These are phyloP conservation scores for Botrytis galanthina DNA, from an alignment of 2,329 filamentous ascomycete genomes.

Conservation along the genomic window DNA sequence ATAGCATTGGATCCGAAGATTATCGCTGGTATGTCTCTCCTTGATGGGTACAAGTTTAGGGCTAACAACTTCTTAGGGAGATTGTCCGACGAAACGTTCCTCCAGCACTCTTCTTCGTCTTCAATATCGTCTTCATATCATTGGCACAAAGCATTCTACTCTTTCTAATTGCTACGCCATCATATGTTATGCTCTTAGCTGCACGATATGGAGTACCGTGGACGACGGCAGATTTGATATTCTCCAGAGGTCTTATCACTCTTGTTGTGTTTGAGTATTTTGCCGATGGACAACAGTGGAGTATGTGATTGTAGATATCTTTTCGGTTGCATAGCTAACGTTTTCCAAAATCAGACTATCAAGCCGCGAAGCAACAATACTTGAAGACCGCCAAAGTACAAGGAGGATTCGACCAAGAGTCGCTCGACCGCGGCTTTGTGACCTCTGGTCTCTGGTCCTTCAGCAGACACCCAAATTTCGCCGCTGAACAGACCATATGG, in stretches of 20 bases:
- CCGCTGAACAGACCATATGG: constrained; percentile 90
- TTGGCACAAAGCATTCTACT: constrained; percentile 80
- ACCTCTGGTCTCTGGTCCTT: constrained; percentile 82
- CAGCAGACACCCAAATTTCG: constrained; percentile 92
- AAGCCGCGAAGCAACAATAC: constrained; percentile 77
- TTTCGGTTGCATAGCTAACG: constrained; percentile 5
- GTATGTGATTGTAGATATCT: constrained; percentile 44
- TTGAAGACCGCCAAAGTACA: constrained; percentile 70
- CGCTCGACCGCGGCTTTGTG: constrained; percentile 87
- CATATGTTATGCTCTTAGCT: constrained; percentile 77
- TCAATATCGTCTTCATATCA: constrained; percentile 90
- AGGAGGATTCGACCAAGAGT: constrained; percentile 60
- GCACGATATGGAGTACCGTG: constrained; percentile 59
- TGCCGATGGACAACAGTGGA: constrained; percentile 92
- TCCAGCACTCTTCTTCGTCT: constrained; percentile 66
- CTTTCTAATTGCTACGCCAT: constrained; percentile 73
- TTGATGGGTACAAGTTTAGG: background rate
- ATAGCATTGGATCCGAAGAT: constrained; percentile 84
- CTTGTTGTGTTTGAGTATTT: constrained; percentile 69
- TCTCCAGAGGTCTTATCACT: constrained; percentile 53
- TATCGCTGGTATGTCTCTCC: constrained; percentile 70
- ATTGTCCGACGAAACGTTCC: constrained; percentile 68
- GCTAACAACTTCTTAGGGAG: constrained; percentile 49
- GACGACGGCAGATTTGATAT: constrained; percentile 54
- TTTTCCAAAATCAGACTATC: constrained; percentile 58